Evolutionary conservation across 1,284 basidiomycete species (phyloP), one percentile per base, ranked within the genome.

Genomic region (Jaminaea rosea): DNA sequence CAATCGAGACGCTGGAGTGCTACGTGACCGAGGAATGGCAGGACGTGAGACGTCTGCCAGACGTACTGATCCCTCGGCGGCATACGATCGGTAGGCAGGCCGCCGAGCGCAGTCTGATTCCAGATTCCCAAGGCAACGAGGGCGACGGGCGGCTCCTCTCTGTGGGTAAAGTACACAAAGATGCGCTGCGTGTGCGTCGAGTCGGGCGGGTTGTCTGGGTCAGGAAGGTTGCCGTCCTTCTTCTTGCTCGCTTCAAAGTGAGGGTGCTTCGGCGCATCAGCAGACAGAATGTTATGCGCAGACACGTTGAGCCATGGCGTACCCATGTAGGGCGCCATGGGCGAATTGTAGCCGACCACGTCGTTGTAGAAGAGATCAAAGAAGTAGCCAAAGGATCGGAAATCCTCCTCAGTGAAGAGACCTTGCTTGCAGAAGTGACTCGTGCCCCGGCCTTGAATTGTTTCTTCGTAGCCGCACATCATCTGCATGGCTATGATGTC

Each of bases 21-120:
- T 37, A 78, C 65, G 53, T 78, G 76, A 7, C 77, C 77, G 15
- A 78, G 62, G 72, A 78, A 78, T 1, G 77, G 75, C 11, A 77
- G 65, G 13, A 78, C 58, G 52, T 77, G 75, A 17, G 69, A 74
- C 4, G 77, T 46, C 44, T 27, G 11, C 76, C 76, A 77, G 8
- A 62, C 47, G 17, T 76, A 56, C 6, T 67, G 51, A 24, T 59
- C 55, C 1, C n/a, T n/a, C n/a, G n/a, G n/a, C n/a, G 65, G 61
- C 39, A 75, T 59, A 23, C 55, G 61, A 37, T 76, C 72, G 8
- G 72, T 58, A 0, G 73, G 64, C 13, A 76, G 71, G 13, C 55
- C 48, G 9, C 47, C 50, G 5, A 63, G 63, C 15, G 59, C 15
- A 36, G 64, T 58, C 34, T 60, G 45, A 57, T 77, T 77, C 76